Evolutionary conservation across 1,139 yeast species (phyloP), one percentile per base, ranked within the genome.

Genomic region (Meyerozyma elateridarum): DNA sequence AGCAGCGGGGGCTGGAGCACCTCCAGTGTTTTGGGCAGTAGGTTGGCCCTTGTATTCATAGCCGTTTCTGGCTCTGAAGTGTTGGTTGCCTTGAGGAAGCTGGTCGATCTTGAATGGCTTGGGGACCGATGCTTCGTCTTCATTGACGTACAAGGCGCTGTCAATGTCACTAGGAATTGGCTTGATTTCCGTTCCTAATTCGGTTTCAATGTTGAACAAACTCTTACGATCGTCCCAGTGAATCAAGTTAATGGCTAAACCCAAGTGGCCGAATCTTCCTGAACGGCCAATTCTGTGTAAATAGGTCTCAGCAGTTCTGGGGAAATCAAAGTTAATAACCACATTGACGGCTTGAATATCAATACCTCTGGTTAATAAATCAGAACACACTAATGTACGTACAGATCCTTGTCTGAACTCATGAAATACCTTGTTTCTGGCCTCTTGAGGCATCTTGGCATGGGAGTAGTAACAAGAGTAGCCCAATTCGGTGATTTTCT

Each of bases 321-420:
- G 98, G 79, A 91, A 91, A 62, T 91, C 98, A 60, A 91, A 93
- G 64, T 91, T 91, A 51, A 91, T 85, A 36, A 91, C 98, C 31
- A 91, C 98, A 54, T 93, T 93, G 44, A 91, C 99, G 8, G 97
- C 97, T 62, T 93, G 98, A 49, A 91, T 91, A 71, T 91, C 99
- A 50, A 91, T 91, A 77, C 98, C 98, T 73, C 98, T 85, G 22
- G 98, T 91, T 48, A 93, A 75, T 45, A 91, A 73, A 66, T 93
- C 98, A 1, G 97, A 85, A 64, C 98, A 91, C 24, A 91, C 98
- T 52, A 91, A 73, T 53, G 93, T 91, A 67, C 98, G 84, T 52
- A 93, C 96, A 58, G 87, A 89, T 34, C 98, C 98, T 61, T 88
- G 95, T 72, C 98, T 85, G 61, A 91, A 93, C 58, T 91, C 98